phyloP scores from a whole-genome alignment of 2,329 filamentous ascomycete genomes.

The Aspergillus luchuensis region DNA sequence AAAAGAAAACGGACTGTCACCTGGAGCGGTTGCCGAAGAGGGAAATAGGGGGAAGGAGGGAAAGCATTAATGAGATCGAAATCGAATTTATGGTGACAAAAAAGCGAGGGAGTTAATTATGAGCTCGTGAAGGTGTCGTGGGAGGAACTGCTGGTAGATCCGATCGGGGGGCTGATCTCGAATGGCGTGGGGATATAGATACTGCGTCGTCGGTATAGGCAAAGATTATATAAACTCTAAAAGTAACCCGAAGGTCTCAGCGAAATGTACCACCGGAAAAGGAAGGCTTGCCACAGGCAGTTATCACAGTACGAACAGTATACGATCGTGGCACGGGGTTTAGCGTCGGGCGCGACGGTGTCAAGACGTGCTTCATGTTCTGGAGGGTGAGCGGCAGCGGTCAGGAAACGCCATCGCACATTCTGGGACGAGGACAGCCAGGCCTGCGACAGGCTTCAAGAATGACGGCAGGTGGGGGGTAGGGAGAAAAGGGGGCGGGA shows the following conservation, averaged over 20 bases:
- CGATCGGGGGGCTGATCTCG: background rate
- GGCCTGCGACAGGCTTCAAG: conserved; percentile 17
- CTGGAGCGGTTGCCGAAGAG: conserved; percentile 9
- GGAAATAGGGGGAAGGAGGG: conserved; percentile 6
- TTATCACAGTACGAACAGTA: conserved; percentile 11
- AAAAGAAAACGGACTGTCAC: conserved; percentile 12
- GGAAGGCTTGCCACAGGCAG: background rate
- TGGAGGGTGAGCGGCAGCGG: conserved; percentile 21
- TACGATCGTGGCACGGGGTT: conserved; percentile 17
- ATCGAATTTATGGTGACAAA: background rate
- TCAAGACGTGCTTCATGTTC: conserved; percentile 26
- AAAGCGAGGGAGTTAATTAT: background rate
- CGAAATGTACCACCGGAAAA: background rate
- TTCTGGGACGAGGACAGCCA: conserved; percentile 16
- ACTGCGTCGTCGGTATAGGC: background rate
- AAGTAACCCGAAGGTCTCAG: background rate
- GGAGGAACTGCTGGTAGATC: background rate
- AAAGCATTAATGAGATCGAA: conserved; percentile 4
- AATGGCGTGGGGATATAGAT: conserved; percentile 10
- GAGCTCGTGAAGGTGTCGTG: background rate
- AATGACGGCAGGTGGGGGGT: background rate
- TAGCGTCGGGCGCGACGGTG: conserved; percentile 26
- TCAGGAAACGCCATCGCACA: conserved; percentile 29
- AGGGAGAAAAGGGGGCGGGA: background rate
- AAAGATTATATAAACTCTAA: conserved; percentile 5